Conservation (phyloP, 2,329 filamentous ascomycete genomes). For the Dothistroma pini region DNA sequence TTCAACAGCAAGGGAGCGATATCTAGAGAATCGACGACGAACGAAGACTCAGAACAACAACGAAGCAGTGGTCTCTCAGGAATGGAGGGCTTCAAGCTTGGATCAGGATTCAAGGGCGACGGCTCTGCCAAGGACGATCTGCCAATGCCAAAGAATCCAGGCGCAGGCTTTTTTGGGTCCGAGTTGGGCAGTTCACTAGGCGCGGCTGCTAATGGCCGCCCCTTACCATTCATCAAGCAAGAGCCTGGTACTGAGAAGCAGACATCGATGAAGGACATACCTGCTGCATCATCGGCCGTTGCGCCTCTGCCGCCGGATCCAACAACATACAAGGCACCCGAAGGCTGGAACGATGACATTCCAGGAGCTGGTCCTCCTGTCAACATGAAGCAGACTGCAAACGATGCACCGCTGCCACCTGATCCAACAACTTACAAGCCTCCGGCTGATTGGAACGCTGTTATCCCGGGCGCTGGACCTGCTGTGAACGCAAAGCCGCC, state of each 20-base stretch:
- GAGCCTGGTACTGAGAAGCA: conserved; percentile 35
- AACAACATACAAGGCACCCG: conserved; percentile 14
- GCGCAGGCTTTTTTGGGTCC: conserved; percentile 32
- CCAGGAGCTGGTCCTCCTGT: conserved; percentile 3
- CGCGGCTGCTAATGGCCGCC: conserved; percentile 36
- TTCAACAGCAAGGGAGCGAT: conserved; percentile 30
- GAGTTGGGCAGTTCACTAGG: conserved; percentile 32
- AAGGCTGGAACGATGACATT: conserved; percentile 39
- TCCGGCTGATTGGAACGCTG: conserved; percentile 35
- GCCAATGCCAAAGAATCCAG: conserved; percentile 43
- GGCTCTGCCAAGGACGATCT: conserved; percentile 58
- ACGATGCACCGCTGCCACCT: conserved; percentile 42
- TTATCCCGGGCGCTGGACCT: conserved; percentile 24
- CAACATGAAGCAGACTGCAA: conserved; percentile 21
- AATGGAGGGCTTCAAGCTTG: conserved; percentile 60
- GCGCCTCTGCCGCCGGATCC: conserved; percentile 43
- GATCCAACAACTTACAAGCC: conserved; percentile 31
- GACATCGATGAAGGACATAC: conserved; percentile 35
- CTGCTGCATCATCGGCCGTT: conserved; percentile 24
- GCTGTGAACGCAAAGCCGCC: conserved; percentile 20
- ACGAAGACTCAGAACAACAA: conserved; percentile 4
- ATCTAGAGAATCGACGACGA: conserved; percentile 30
- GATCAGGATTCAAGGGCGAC: conserved; percentile 65
- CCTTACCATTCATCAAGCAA: conserved; percentile 34
- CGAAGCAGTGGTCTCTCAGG: conserved; percentile 23